These are phyloP conservation scores for Tetrahymena elliotti DNA, from an alignment of 73 alveolate species.

Conservation along the genomic window DNA sequence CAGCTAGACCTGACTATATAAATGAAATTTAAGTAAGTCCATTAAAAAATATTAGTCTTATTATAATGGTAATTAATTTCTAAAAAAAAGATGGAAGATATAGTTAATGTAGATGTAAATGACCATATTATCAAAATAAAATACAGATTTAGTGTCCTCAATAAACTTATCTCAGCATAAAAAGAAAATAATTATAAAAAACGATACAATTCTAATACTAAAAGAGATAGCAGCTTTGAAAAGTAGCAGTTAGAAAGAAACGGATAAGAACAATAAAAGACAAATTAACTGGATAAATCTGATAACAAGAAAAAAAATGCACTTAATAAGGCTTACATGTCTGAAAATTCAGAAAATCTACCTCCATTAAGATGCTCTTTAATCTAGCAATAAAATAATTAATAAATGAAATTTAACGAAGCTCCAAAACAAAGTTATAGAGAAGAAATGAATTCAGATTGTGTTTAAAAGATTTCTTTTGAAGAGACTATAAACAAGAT, in stretches of 20 bases:
- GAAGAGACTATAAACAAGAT: not conserved
- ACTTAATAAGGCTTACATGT: not conserved
- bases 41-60: not conserved
- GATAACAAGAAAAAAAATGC: not conserved
- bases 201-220: not conserved
- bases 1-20: not conserved
- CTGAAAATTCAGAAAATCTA: not conserved
- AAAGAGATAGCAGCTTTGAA: not conserved
- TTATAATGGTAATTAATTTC: not conserved
- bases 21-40: not conserved
- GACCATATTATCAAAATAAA: not conserved
- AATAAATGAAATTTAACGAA: not conserved
- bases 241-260: not conserved
- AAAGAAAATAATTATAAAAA: not conserved
- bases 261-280: not conserved
- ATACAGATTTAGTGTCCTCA: not conserved
- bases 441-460: not conserved
- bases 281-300: not conserved
- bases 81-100: not conserved
- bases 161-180: not conserved
- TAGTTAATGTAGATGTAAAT: not conserved
- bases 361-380: not conserved
- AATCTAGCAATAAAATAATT: not conserved
- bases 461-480: not conserved
- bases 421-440: not conserved